Evolutionary conservation across 2,329 filamentous ascomycete species (phyloP).

Genomic region (Colletotrichum sp.): DNA sequence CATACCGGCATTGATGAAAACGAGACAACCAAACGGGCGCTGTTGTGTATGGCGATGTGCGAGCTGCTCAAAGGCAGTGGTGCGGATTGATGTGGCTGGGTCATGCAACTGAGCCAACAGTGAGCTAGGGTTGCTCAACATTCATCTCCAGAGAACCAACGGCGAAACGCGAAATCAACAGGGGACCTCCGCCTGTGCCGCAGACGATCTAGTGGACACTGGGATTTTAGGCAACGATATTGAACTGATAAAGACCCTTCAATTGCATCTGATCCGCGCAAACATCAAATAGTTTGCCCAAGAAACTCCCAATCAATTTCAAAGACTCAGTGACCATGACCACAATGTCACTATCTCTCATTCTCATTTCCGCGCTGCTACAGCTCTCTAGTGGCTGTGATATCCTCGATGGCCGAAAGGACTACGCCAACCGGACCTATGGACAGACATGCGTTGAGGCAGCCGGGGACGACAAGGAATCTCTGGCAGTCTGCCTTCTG

Average conservation of each 20-base stretch:
- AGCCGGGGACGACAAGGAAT: background rate
- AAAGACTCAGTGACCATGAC: background rate
- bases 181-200: background rate
- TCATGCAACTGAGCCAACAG: background rate
- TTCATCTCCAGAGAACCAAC: background rate
- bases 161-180: background rate
- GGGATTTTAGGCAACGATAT: background rate
- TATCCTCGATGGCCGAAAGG: background rate
- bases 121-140: background rate
- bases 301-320: background rate
- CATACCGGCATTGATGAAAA: background rate
- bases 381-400: fast-evolving
- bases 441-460: background rate
- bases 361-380: background rate
- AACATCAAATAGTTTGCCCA: background rate
- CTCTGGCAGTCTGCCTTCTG: background rate
- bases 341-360: background rate
- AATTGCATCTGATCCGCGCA: background rate
- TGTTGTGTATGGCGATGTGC: background rate
- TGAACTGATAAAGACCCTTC: background rate
- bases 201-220: background rate
- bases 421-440: background rate
- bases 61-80: background rate
- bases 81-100: background rate
- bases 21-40: fast-evolving